phyloP scores from a whole-genome alignment of 768 basidiomycete species.

The Pholiota conissans region DNA sequence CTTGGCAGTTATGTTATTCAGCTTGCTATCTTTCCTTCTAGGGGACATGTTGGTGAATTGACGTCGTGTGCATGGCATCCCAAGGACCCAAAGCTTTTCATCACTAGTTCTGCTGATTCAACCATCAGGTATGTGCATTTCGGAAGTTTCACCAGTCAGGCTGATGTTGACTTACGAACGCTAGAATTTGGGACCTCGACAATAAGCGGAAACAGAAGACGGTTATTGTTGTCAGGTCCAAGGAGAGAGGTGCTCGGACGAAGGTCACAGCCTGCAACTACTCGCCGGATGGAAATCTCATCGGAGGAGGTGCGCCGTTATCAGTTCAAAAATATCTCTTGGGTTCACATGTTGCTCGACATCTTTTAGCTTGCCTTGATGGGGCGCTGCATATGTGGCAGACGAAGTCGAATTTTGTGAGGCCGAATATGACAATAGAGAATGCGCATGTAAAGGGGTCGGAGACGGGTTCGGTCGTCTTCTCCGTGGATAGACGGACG shows the following conservation, averaged over 20 bases:
- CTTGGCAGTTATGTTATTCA: not conserved
- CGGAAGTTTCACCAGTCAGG: not conserved
- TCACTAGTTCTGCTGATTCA: slow-evolving; percentile 93
- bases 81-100: slow-evolving; percentile 77
- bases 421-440: slow-evolving; percentile 85
- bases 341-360: slow-evolving; percentile 16
- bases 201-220: slow-evolving; percentile 92
- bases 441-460: slow-evolving; percentile 85
- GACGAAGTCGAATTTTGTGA: slow-evolving; percentile 87
- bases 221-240: slow-evolving; percentile 95
- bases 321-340: slow-evolving; percentile 8
- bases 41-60: slow-evolving; percentile 93
- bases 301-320: slow-evolving; percentile 72
- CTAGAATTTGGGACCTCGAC: slow-evolving; percentile 92
- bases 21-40: slow-evolving; percentile 29
- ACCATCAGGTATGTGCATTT: slow-evolving; percentile 71
- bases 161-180: not conserved
- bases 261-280: slow-evolving; percentile 88
- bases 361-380: slow-evolving; percentile 73
- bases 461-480: slow-evolving; percentile 84
- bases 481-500: slow-evolving; percentile 85
- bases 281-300: slow-evolving; percentile 85
- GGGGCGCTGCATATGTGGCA: slow-evolving; percentile 95
- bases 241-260: slow-evolving; percentile 91
- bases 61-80: slow-evolving; percentile 94